Conservation (phyloP, 495 filamentous ascomycete species). For the Haplographium delicatum region DNA sequence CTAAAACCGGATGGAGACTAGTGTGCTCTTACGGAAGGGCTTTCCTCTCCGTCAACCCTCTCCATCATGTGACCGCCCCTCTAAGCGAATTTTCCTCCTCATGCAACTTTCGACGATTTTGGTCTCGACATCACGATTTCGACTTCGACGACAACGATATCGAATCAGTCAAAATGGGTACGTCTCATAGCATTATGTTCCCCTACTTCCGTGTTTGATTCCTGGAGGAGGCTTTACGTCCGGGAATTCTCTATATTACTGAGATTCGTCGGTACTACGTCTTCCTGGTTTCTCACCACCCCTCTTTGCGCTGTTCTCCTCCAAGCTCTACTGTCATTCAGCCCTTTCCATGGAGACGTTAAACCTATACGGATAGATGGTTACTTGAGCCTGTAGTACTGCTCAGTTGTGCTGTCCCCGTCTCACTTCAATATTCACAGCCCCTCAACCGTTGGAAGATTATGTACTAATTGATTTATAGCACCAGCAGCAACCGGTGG, state of each 20-base stretch:
- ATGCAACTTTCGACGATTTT: not conserved
- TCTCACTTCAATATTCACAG: too few relatives aligned
- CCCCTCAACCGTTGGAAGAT: too few relatives aligned
- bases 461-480: too few relatives aligned
- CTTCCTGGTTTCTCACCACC: too few relatives aligned
- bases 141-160: conserved; percentile 37
- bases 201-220: not conserved
- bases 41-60: conserved; percentile 1
- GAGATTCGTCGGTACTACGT: too few relatives aligned
- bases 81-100: conserved; percentile 3
- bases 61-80: not conserved
- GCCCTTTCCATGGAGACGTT: too few relatives aligned
- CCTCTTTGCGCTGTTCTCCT: too few relatives aligned
- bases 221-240: too few relatives aligned
- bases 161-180: conserved; percentile 41
- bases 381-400: too few relatives aligned
- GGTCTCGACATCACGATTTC: not conserved
- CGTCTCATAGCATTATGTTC: not conserved
- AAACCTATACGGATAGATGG: too few relatives aligned
- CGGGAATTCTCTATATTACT: not conserved
- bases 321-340: too few relatives aligned
- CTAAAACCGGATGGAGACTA: not conserved
- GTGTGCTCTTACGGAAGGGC: not conserved
- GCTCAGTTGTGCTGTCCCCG: too few relatives aligned
- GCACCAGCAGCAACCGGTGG: conserved; percentile 79